Evolutionary conservation across 306 rosid genomes (phyloP), one percentile per base, ranked within the genome.

Genomic region (Corylus heterophylla): DNA sequence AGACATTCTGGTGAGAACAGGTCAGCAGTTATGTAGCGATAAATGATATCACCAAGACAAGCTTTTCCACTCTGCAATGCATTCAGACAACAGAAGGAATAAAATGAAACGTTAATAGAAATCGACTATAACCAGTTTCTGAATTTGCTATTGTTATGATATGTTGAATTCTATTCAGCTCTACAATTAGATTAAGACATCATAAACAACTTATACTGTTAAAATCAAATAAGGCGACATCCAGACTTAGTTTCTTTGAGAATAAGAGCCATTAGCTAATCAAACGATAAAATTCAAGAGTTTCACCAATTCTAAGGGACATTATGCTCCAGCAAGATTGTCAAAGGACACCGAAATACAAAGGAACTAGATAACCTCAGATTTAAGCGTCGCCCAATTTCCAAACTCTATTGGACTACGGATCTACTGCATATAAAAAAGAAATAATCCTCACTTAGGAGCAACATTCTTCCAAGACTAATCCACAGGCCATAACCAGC

Each of bases 31-130:
- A 94, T 85, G 84, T 90, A 89, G 71, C 97, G 90, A 83, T 94
- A 94, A 74, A 94, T 86, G 61, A 92, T 83, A 68, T 94, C 97
- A 42, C 98, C 98, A 7, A 94, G 80, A 80, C 97, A 92, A 84
- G 89, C 91, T 81, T 92, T 94, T 74, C 97, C 98, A 51, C 80
- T 94, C 98, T 94, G 92, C 82, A 75, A 75, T 83, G 73, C 12
- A 78, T 37, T 47, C 10, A 47, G 14, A 71, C 47, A 85, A 44
- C n/a, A 56, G 18, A 76, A 54, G 50, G 37, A 20, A 72, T 71
- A 69, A 52, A n/a, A 5, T 16, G 20, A 47, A 70, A 44, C 31
- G 54, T 25, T 22, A 7, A 13, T 18, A 73, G 2, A 67, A 52
- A 66, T 18, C 2, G 3, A 71, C 17, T 27, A 42, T 6, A 42